These are phyloP conservation scores for Rostrohypoxylon terebratum DNA, from an alignment of 495 filamentous ascomycete species.

Conservation along the genomic window DNA sequence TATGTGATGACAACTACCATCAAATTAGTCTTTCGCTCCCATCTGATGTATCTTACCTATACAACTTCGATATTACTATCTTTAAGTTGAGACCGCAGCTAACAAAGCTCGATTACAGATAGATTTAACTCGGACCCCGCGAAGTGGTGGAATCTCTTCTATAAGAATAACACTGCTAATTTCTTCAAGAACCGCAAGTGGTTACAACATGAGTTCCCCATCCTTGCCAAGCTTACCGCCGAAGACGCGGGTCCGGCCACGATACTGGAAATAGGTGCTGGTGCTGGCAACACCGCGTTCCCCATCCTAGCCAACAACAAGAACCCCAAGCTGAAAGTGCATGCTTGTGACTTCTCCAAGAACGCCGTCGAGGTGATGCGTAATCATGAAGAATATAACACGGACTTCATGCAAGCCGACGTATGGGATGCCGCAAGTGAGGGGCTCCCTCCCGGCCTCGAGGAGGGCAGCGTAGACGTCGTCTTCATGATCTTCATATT, in stretches of 20 bases:
- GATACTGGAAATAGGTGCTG: conserved; percentile 91
- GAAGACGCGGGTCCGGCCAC: conserved; percentile 69
- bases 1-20: conserved; percentile 64
- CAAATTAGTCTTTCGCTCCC: conserved; percentile 70
- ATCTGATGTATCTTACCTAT: conserved; percentile 61
- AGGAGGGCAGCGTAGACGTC: conserved; percentile 81
- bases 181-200: conserved; percentile 99
- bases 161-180: conserved; percentile 91
- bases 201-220: conserved; percentile 93
- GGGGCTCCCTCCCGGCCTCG: conserved; percentile 80
- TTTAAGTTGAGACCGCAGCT: conserved; percentile 42
- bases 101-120: conserved; percentile 53
- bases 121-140: conserved; percentile 90
- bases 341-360: conserved; percentile 94
- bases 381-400: conserved; percentile 70
- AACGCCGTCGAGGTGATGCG: conserved; percentile 92
- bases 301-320: conserved; percentile 83
- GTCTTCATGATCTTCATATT: conserved; percentile 97
- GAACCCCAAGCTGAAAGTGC: conserved; percentile 80
- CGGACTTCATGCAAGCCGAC: conserved; percentile 78
- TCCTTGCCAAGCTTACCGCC: conserved; percentile 75
- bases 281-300: conserved; percentile 96
- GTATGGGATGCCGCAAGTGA: conserved; percentile 88
- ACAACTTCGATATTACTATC: background rate
- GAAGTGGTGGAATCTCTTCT: conserved; percentile 97